These are phyloP conservation scores for Fomitopsis pinicola DNA, from an alignment of 1,284 basidiomycete genomes.

Conservation along the genomic window DNA sequence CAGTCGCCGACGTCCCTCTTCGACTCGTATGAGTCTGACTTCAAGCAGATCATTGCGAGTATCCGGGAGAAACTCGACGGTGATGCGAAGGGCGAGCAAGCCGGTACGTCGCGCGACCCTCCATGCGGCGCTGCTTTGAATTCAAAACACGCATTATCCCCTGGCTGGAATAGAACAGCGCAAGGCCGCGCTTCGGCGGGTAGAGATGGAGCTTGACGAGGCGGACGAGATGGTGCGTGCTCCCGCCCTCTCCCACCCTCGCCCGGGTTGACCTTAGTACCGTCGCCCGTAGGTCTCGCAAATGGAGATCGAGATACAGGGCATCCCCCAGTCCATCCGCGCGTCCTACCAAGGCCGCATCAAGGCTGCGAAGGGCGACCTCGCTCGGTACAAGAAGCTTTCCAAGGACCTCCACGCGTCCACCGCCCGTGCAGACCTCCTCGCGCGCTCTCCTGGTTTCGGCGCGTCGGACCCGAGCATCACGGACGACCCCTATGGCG, in stretches of 20 bases:
- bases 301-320: constrained; percentile 99
- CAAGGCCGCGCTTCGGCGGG: constrained; percentile 78
- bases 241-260: constrained; percentile 10
- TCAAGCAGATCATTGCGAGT: constrained; percentile 65
- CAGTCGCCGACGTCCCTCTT: constrained; percentile 75
- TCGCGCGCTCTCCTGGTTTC: constrained; percentile 35
- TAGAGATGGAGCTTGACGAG: constrained; percentile 96
- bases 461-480: constrained; percentile 40
- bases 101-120: constrained; percentile 37
- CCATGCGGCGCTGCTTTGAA: neutral
- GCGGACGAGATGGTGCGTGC: constrained; percentile 88
- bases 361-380: constrained; percentile 64
- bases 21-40: constrained; percentile 81
- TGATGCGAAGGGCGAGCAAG: constrained; percentile 50
- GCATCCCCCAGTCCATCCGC: constrained; percentile 84
- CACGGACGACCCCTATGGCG: constrained; percentile 79
- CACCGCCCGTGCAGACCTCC: constrained; percentile 56
- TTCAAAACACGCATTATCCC: neutral
- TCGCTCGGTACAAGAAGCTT: constrained; percentile 76
- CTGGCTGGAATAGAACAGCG: constrained; percentile 60
- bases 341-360: constrained; percentile 73
- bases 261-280: neutral
- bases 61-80: constrained; percentile 68
- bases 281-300: constrained; percentile 73
- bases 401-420: constrained; percentile 61